phyloP scores from a whole-genome alignment of 495 filamentous ascomycete species.

The Filosporella fistucella region DNA sequence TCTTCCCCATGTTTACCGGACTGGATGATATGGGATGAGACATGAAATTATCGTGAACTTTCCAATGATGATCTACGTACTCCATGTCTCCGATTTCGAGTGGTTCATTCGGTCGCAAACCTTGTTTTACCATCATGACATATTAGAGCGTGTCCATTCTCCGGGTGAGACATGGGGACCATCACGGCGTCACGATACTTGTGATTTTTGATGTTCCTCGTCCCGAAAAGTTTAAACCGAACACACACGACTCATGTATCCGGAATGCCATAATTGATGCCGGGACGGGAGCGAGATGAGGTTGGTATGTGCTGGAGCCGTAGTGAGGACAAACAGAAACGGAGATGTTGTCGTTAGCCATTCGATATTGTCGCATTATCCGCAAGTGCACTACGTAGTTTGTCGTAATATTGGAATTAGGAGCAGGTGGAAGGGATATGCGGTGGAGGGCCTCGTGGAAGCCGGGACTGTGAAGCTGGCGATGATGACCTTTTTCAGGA shows the following conservation, averaged over 20 bases:
- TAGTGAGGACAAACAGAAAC: neutral
- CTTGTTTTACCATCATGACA: conserved; percentile 1
- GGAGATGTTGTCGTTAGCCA: neutral
- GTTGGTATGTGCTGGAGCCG: neutral
- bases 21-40: neutral
- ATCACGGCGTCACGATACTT: too few relatives aligned
- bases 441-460: neutral
- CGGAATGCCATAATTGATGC: too few relatives aligned
- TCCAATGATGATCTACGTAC: neutral
- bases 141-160: neutral
- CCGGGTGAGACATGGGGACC: conserved; percentile 8
- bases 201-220: too few relatives aligned
- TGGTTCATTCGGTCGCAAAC: neutral
- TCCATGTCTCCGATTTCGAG: conserved; percentile 7
- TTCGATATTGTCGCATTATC: neutral
- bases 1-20: neutral
- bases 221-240: too few relatives aligned
- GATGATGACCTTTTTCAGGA: neutral
- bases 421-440: neutral
- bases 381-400: neutral
- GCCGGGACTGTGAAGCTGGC: neutral
- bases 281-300: neutral
- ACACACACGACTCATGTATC: too few relatives aligned
- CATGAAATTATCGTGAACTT: neutral
- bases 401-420: neutral